Evolutionary conservation across 1,284 basidiomycete species (phyloP).

Genomic region (Trichosporon coremiiforme): DNA sequence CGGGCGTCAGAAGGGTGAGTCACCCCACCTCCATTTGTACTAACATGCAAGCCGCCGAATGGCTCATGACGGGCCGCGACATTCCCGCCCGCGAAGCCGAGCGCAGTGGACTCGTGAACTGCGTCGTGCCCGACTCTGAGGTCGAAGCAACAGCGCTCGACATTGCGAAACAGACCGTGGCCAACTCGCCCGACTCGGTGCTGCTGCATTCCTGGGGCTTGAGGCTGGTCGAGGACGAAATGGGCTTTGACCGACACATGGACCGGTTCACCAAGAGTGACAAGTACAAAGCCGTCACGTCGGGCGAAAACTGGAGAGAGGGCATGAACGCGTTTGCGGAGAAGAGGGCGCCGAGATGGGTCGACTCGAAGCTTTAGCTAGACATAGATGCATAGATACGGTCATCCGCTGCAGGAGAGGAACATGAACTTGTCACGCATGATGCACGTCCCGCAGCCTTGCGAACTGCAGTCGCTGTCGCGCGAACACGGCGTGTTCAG

Average conservation of each 20-base stretch:
- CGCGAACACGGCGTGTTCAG: not conserved
- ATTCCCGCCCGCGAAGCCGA: slow-evolving; percentile 25
- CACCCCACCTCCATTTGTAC: no score
- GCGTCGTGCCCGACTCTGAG: slow-evolving; percentile 28
- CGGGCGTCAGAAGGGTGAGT: slow-evolving; percentile 30
- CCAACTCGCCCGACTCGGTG: slow-evolving; percentile 27
- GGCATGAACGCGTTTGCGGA: slow-evolving; percentile 25
- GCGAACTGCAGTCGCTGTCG: not conserved
- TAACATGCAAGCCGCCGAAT: slow-evolving; percentile 20
- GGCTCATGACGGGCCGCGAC: slow-evolving; percentile 29
- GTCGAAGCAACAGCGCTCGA: slow-evolving; percentile 25
- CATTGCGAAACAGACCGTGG: slow-evolving; percentile 24
- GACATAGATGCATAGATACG: not conserved
- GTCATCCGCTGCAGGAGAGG: not conserved
- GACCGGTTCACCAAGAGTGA: slow-evolving; percentile 16
- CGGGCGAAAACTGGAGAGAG: slow-evolving; percentile 26
- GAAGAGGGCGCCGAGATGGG: slow-evolving; percentile 24
- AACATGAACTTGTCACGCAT: slow-evolving; percentile 15
- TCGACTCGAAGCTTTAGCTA: slow-evolving; percentile 21
- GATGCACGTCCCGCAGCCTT: slow-evolving; percentile 10
- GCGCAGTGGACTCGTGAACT: slow-evolving; percentile 23
- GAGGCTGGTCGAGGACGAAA: slow-evolving; percentile 23
- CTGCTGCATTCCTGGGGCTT: slow-evolving; percentile 22
- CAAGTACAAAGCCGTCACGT: not conserved
- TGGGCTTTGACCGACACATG: slow-evolving; percentile 27